Evolutionary conservation across 1,139 yeast genomes (phyloP).

Genomic region (Suhomyces bribrorum): DNA sequence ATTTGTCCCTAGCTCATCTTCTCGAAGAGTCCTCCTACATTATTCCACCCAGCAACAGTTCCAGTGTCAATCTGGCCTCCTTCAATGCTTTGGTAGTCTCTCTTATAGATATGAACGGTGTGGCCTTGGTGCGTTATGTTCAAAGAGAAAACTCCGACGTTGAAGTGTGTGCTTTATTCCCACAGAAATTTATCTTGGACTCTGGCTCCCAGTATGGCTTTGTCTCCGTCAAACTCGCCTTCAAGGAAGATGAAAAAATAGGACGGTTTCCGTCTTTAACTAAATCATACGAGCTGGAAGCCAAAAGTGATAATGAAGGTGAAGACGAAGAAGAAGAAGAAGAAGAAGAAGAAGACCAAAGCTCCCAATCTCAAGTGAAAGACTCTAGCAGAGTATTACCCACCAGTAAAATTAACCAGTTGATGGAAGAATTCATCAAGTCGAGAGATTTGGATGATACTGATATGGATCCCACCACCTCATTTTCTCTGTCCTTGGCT

Average conservation of each 20-base stretch:
- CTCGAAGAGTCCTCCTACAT: constrained; percentile 62
- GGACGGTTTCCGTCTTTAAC: constrained; percentile 59
- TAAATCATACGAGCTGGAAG: constrained; percentile 19
- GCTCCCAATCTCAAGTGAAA: constrained; percentile 1
- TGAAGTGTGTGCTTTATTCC: constrained; percentile 59
- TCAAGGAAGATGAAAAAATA: constrained; percentile 71
- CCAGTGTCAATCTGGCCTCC: constrained; percentile 40
- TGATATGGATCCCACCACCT: constrained; percentile 1
- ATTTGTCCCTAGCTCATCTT: constrained; percentile 59
- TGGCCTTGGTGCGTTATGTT: constrained; percentile 66
- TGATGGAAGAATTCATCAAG: constrained; percentile 33
- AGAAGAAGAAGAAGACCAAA: constrained; percentile 6
- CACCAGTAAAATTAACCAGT: constrained; percentile 13
- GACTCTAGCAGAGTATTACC: constrained; percentile 10
- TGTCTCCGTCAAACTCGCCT: constrained; percentile 59
- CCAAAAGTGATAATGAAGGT: constrained; percentile 3
- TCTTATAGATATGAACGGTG: constrained; percentile 47
- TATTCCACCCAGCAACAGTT: constrained; percentile 43
- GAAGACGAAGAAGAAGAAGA: constrained; percentile 11
- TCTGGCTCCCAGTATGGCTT: constrained; percentile 29
- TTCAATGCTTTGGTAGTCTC: constrained; percentile 59
- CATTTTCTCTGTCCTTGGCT: constrained; percentile 5
- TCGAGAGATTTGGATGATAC: constrained; percentile 25
- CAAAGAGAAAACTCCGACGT: constrained; percentile 49
- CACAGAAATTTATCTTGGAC: constrained; percentile 29